Evolutionary conservation across 371 early-diverging fungal species (phyloP).

Genomic region (Dinochytrium kinnereticum): DNA sequence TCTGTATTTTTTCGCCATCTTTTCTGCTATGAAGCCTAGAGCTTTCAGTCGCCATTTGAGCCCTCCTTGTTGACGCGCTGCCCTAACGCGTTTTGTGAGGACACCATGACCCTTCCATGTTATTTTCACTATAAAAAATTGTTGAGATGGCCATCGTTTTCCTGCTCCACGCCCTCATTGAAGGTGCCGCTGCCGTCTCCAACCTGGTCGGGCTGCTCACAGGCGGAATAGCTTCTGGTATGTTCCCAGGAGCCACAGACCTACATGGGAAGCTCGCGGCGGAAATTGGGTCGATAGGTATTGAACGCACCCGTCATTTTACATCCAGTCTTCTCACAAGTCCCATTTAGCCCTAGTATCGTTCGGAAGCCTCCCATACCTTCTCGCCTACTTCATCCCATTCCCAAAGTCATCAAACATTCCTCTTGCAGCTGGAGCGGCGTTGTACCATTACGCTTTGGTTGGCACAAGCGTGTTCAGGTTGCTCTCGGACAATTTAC

Average conservation of each 20-base stretch:
- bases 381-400: slow-evolving; percentile 5
- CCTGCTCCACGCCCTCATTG: neutral
- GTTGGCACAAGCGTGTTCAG: neutral
- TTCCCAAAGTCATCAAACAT: neutral
- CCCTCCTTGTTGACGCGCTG: too few relatives aligned
- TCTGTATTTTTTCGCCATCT: too few relatives aligned
- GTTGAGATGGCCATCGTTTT: neutral
- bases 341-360: neutral
- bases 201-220: slow-evolving; percentile 1
- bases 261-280: neutral
- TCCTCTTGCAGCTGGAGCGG: neutral
- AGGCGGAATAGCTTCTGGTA: neutral
- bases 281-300: neutral
- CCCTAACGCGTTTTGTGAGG: too few relatives aligned
- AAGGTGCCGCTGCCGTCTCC: neutral
- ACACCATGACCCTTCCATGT: too few relatives aligned
- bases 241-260: slow-evolving; percentile 1
- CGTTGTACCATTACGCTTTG: slow-evolving; percentile 8
- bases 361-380: neutral
- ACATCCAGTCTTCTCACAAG: too few relatives aligned
- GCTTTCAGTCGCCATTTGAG: too few relatives aligned
- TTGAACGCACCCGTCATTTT: too few relatives aligned
- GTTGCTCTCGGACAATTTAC: neutral
- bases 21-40: too few relatives aligned
- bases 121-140: too few relatives aligned